Conservation (phyloP, 345 rosid species). For the Aethionema arabicum region DNA sequence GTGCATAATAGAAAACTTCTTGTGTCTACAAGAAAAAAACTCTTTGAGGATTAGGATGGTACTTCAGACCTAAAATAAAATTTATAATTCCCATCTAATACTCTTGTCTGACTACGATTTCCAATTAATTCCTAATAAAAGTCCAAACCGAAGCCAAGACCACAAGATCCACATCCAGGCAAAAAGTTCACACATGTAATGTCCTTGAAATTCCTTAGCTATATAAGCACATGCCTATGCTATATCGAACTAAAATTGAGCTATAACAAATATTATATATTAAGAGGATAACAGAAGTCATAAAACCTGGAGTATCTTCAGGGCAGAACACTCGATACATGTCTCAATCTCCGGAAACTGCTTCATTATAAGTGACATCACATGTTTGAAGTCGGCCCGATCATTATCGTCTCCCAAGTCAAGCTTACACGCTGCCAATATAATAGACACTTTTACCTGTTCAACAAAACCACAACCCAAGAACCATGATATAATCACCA, state of each 20-base stretch:
- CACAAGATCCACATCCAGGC: background rate
- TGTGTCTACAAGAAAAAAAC: slow-evolving; percentile 53
- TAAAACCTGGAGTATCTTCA: slow-evolving; percentile 74
- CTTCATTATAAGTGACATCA: slow-evolving; percentile 98
- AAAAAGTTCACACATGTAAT: background rate
- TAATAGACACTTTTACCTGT: slow-evolving; percentile 91
- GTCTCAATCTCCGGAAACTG: slow-evolving; percentile 98
- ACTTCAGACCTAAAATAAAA: slow-evolving; percentile 8
- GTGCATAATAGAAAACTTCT: slow-evolving; percentile 99
- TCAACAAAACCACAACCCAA: slow-evolving; percentile 22
- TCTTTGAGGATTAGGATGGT: slow-evolving; percentile 14
- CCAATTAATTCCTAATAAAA: slow-evolving; percentile 8
- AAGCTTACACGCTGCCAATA: slow-evolving; percentile 94
- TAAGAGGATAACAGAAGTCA: slow-evolving; percentile 18
- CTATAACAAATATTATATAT: slow-evolving; percentile 2
- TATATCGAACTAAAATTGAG: background rate
- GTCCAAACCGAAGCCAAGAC: slow-evolving; percentile 16
- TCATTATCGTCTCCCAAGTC: slow-evolving; percentile 84
- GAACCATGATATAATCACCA: background rate
- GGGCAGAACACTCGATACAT: slow-evolving; percentile 89
- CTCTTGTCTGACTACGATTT: slow-evolving; percentile 15
- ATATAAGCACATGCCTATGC: slow-evolving; percentile 9
- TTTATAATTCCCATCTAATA: background rate
- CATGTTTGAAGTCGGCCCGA: slow-evolving; percentile 77
- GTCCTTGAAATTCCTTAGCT: slow-evolving; percentile 11